Evolutionary conservation across 768 basidiomycete species (phyloP).

Genomic region (Nevesoporus exiguus): DNA sequence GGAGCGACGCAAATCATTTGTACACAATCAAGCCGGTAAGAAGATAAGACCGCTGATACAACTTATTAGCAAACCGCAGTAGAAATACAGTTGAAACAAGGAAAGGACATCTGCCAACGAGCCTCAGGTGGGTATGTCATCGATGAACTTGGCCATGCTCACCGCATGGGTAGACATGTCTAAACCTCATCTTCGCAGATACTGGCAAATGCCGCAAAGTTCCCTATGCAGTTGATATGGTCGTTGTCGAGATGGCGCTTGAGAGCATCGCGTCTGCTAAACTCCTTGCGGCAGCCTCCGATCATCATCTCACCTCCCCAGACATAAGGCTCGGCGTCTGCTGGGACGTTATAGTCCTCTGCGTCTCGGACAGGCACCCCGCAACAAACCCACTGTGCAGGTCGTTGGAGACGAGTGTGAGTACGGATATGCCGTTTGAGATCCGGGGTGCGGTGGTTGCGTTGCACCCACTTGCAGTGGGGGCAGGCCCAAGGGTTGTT

Average conservation of each 20-base stretch:
- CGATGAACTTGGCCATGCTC: not conserved
- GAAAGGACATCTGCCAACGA: conserved; percentile 6
- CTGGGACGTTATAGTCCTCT: conserved; percentile 17
- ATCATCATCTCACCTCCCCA: conserved; percentile 32
- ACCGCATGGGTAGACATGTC: conserved; percentile 5
- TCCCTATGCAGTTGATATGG: conserved; percentile 33
- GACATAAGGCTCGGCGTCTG: conserved; percentile 22
- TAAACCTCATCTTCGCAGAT: conserved; percentile 26
- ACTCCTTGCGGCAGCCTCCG: conserved; percentile 38
- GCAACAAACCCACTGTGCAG: conserved; percentile 39
- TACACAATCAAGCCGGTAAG: conserved; percentile 14
- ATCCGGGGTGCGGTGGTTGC: conserved; percentile 52
- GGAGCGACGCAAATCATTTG: not conserved
- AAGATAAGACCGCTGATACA: conserved; percentile 9
- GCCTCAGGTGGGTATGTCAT: not conserved
- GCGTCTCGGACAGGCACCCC: conserved; percentile 31
- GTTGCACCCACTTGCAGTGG: conserved; percentile 45
- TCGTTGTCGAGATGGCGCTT: conserved; percentile 39
- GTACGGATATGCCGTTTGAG: conserved; percentile 57
- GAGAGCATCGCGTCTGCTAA: conserved; percentile 39
- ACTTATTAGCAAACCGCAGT: conserved; percentile 1
- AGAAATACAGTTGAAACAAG: conserved; percentile 6
- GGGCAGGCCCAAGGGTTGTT: conserved; percentile 43
- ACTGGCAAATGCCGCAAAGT: conserved; percentile 29
- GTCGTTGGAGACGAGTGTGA: conserved; percentile 39